Evolutionary conservation across 73 alveolate species (phyloP).

Genomic region (Tetrahymena malaccensis): DNA sequence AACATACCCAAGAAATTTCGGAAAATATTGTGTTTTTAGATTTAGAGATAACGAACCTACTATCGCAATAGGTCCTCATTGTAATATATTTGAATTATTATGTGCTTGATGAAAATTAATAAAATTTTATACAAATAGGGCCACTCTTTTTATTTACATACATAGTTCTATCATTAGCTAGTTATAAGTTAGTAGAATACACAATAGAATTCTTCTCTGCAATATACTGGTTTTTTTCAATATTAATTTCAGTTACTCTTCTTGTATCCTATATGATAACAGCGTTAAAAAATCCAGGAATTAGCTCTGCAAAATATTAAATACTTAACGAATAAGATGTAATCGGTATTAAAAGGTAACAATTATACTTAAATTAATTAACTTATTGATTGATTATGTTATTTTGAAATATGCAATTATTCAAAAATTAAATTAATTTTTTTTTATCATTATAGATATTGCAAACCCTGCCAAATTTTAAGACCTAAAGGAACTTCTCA

Average conservation of each 20-base stretch:
- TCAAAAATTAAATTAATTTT: not conserved
- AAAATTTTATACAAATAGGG: not conserved
- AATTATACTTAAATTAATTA: not conserved
- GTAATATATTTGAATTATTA: not conserved
- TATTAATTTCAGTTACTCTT: not conserved
- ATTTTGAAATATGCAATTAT: too few species aligned
- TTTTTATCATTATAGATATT: conserved; percentile 14
- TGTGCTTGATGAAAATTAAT: too few species aligned
- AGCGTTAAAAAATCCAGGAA: conserved; percentile 14
- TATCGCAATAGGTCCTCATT: conserved; percentile 48
- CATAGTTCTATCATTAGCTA: not conserved
- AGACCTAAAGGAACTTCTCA: conserved; percentile 30
- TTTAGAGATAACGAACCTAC: conserved; percentile 37
- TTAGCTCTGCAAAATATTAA: not conserved
- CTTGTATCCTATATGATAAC: not conserved
- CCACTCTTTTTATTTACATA: conserved; percentile 32
- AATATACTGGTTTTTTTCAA: not conserved
- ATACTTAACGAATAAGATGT: not conserved
- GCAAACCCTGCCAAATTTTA: conserved; percentile 34
- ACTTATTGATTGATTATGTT: not conserved
- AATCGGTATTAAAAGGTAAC: not conserved
- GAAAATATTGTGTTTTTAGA: conserved; percentile 3
- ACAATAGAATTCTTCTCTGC: not conserved
- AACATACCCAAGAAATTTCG: not conserved
- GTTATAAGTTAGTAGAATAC: not conserved